Percentiles rank a stretch among this genome's conserved stretches.
phyloP scores from a whole-genome alignment of 441 rosid species.

The Euphorbia schlechtendalii region DNA sequence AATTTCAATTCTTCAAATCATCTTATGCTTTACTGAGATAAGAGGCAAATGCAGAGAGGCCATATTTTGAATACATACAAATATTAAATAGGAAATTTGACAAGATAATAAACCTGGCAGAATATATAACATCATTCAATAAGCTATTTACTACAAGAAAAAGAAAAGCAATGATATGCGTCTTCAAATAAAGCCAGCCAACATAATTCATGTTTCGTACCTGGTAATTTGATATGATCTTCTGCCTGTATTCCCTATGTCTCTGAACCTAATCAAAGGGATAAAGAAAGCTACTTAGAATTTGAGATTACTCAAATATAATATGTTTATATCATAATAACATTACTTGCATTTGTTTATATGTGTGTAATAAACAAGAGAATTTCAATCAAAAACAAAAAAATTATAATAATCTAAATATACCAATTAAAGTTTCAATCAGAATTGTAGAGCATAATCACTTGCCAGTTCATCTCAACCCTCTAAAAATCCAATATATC shows the following conservation, averaged over 20 bases:
- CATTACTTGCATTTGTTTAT: no score
- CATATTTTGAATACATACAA: neutral
- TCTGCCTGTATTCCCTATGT: constrained; percentile 73
- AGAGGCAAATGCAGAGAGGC: no score
- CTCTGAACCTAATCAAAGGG: constrained; percentile 62
- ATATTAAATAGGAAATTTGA: neutral
- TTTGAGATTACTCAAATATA: no score
- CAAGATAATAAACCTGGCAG: neutral
- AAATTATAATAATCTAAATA: no score
- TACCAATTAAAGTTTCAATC: no score
- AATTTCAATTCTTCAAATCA: neutral
- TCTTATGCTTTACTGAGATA: neutral
- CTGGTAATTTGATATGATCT: constrained; percentile 63
- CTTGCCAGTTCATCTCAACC: no score
- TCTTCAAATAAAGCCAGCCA: neutral
- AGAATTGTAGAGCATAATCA: no score
- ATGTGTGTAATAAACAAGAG: no score
- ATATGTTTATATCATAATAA: no score
- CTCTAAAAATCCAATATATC: no score
- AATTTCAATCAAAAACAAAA: no score
- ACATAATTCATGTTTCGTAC: constrained; percentile 25
- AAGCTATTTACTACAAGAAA: neutral
- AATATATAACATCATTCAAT: neutral
- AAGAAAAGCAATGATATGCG: neutral
- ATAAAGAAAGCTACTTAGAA: no score